Evolutionary conservation across 805 yeast genomes (phyloP), one percentile per base, ranked within the genome.

Genomic region (Candida glaebosa): DNA sequence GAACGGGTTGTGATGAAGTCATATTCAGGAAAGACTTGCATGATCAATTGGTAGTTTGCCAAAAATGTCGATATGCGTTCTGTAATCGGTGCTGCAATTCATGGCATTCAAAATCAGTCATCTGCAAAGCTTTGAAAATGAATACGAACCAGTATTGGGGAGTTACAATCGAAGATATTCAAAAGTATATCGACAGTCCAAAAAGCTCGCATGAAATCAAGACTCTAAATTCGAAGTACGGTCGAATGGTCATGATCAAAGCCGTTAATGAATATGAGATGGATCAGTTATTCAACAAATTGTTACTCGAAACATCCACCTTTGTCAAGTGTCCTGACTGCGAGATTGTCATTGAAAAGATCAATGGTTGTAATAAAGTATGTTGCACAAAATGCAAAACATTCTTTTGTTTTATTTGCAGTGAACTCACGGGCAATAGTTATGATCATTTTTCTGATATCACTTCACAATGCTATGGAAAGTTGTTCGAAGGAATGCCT

Each of bases 341-440:
- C 51, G 54, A 57, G 12, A 51, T 71, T 2, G 71, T 71, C 5
- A 71, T 78, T 4, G 78, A 78, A 44, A 69, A 78, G 43, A 61
- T 71, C 18, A 84, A 79, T 48, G 87, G 86, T 4, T 81, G 86
- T 54, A 81, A 80, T 51, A 79, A 77, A 50, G 79, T 81, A 82
- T 67, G 64, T 30, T 81, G 87, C 50, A 47, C 65, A 0, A 58
- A 69, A 4, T 81, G 87, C 46, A 47, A 50, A 3, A 61, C 72
- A 0, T 50, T 57, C 33, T 81, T 81, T 47, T 81, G 87, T 52
- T 76, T 73, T 44, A 34, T 78, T 7, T 81, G 87, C 59, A 81
- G 81, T 2, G 6, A 12, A 24, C 32, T 43, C 32, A 20, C 15
- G 3, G 39, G 18, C 22, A 24, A 24, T 15, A 42, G 81, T 0